Percentiles rank a stretch among this genome's conserved stretches.
These are phyloP conservation scores for Fennellomyces sp. DNA, from an alignment of 371 early-diverging fungal species.

Conservation along the genomic window DNA sequence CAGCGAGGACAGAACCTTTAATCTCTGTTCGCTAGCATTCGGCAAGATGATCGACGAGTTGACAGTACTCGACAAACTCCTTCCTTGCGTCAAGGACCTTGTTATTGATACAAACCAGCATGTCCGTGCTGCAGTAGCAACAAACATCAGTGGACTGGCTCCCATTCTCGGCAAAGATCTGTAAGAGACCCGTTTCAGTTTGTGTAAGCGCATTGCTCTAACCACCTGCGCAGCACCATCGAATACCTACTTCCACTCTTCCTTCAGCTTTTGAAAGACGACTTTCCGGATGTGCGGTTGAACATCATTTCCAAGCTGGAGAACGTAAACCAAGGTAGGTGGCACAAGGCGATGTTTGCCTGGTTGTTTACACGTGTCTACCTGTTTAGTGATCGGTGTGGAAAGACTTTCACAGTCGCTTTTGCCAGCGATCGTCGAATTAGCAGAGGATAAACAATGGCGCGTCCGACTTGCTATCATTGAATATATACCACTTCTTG, in stretches of 20 bases:
- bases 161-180: conserved; percentile 93
- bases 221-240: conserved; percentile 67
- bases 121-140: conserved; percentile 94
- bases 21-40: too few species aligned
- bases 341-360: background rate
- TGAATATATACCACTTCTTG: conserved; percentile 96
- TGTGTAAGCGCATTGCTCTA: background rate
- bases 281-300: conserved; percentile 94
- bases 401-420: conserved; percentile 95
- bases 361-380: background rate
- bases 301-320: conserved; percentile 98
- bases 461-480: conserved; percentile 98
- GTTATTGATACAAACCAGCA: conserved; percentile 95
- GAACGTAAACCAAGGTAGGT: conserved; percentile 81
- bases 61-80: conserved; percentile 76
- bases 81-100: conserved; percentile 92
- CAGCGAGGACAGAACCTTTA: too few species aligned
- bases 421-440: conserved; percentile 96
- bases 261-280: conserved; percentile 95
- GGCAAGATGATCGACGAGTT: conserved; percentile 81
- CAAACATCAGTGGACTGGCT: conserved; percentile 92
- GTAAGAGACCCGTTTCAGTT: conserved; percentile 38
- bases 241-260: conserved; percentile 95
- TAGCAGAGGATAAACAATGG: conserved; percentile 99
- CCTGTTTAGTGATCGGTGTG: conserved; percentile 86